These are phyloP conservation scores for Grosmannia huntii DNA, from an alignment of 2,329 filamentous ascomycete species.

Conservation along the genomic window DNA sequence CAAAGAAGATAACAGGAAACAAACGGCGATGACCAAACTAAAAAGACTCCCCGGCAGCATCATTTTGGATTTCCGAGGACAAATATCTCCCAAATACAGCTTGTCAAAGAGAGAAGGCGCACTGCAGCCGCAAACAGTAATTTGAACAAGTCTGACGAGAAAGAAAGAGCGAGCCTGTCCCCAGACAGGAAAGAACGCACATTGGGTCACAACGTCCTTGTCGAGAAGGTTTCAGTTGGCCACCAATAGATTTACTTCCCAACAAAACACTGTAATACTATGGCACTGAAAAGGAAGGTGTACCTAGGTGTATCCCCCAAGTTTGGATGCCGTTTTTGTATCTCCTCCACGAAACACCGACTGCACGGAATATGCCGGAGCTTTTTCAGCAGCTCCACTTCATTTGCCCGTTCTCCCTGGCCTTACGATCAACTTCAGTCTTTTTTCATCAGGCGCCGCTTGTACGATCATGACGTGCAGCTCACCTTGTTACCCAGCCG, in stretches of 20 bases:
- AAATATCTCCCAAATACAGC: background rate
- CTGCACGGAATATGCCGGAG: too few species aligned
- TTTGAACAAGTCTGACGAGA: background rate
- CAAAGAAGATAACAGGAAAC: background rate
- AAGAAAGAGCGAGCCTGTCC: background rate
- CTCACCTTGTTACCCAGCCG: background rate
- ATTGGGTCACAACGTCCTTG: background rate
- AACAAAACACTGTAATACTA: too few species aligned
- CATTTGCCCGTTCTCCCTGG: background rate
- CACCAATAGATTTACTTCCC: too few species aligned
- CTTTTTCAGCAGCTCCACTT: background rate
- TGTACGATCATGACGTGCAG: background rate
- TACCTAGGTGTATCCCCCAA: too few species aligned
- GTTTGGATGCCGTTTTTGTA: too few species aligned
- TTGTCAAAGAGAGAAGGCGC: background rate
- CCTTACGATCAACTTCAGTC: background rate
- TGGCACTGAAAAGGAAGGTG: too few species aligned
- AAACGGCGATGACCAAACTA: background rate
- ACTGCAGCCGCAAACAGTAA: background rate
- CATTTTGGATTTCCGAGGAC: background rate
- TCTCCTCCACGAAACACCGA: too few species aligned
- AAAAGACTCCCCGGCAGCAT: background rate
- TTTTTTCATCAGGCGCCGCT: background rate
- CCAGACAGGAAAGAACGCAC: background rate
- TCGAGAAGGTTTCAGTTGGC: too few species aligned